Percentiles rank a stretch among this genome's conserved stretches.
Evolutionary conservation across 2,329 filamentous ascomycete genomes (phyloP).

Genomic region (Colletotrichum ledebouriae): DNA sequence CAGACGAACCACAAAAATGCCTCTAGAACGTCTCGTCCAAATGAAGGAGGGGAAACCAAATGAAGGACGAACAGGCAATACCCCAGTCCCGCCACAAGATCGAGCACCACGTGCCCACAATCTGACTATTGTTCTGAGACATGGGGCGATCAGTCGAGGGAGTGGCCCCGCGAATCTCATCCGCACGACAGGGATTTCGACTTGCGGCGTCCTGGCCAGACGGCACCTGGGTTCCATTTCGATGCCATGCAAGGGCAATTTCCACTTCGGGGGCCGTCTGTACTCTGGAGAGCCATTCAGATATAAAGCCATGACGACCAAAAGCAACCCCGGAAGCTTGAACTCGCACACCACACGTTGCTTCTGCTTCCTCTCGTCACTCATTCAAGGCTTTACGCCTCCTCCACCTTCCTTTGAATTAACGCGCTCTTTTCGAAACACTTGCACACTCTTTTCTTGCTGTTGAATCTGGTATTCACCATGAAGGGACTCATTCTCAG

Average conservation of each 20-base stretch:
- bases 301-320: not conserved
- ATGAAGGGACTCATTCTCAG: slow-evolving; percentile 36
- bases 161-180: slow-evolving; percentile 31
- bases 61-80: slow-evolving; percentile 24
- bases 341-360: not conserved
- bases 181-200: slow-evolving; percentile 19
- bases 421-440: slow-evolving; percentile 26
- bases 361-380: slow-evolving; percentile 12
- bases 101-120: slow-evolving; percentile 6
- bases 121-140: not conserved
- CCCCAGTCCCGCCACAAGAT: slow-evolving; percentile 23
- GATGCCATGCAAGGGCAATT: not conserved
- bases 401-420: slow-evolving; percentile 10
- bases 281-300: not conserved
- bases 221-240: slow-evolving; percentile 20
- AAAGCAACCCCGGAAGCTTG: too few species aligned
- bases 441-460: not conserved
- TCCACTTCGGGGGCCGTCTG: not conserved
- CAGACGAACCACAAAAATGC: slow-evolving; percentile 13
- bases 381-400: slow-evolving; percentile 18
- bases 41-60: slow-evolving; percentile 32
- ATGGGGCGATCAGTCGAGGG: slow-evolving; percentile 24
- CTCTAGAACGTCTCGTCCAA: slow-evolving; percentile 19
- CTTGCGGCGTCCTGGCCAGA: slow-evolving; percentile 24
- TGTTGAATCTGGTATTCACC: slow-evolving; percentile 33